A percentile compares a stretch with the other conserved stretches of the same genome.
phyloP scores from a whole-genome alignment of 2,329 filamentous ascomycete species.

The Camptophora hylomeconis region DNA sequence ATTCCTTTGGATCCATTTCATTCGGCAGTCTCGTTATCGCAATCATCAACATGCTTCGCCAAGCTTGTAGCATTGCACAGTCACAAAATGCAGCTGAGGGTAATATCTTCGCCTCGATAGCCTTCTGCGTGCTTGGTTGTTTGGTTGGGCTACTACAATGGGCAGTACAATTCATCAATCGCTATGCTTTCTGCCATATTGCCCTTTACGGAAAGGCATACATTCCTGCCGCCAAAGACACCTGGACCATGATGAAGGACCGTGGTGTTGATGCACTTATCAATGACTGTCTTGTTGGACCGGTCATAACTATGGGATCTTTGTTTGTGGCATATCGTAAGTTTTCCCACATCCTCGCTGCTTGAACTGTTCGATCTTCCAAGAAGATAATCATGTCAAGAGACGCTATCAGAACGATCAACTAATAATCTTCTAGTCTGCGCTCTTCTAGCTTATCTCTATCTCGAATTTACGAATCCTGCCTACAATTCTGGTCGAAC shows the following conservation, averaged over 20 bases:
- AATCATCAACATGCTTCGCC: constrained; percentile 72
- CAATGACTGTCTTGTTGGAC: constrained; percentile 73
- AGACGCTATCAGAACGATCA: no score
- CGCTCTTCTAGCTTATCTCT: constrained; percentile 73
- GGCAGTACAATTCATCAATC: constrained; percentile 78
- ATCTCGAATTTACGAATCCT: constrained; percentile 68
- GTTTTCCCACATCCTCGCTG: no score
- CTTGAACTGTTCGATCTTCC: no score
- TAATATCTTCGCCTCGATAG: constrained; percentile 51
- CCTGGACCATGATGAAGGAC: constrained; percentile 82
- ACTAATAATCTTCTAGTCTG: no score
- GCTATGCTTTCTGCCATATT: constrained; percentile 86
- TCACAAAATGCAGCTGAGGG: constrained; percentile 52
- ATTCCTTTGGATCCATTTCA: constrained; percentile 84
- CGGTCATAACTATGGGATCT: constrained; percentile 60
- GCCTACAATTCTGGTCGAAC: constrained; percentile 55
- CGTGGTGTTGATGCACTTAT: constrained; percentile 82
- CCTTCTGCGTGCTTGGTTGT: constrained; percentile 66
- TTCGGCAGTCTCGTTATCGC: constrained; percentile 77
- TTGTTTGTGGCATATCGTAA: constrained; percentile 76
- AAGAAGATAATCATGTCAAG: no score
- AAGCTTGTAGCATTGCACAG: constrained; percentile 67
- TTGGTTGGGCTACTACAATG: constrained; percentile 68
- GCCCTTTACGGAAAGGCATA: constrained; percentile 86
- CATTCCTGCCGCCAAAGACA: constrained; percentile 74